Conservation (phyloP, 2,329 filamentous ascomycete genomes). For the Apiospora marii region DNA sequence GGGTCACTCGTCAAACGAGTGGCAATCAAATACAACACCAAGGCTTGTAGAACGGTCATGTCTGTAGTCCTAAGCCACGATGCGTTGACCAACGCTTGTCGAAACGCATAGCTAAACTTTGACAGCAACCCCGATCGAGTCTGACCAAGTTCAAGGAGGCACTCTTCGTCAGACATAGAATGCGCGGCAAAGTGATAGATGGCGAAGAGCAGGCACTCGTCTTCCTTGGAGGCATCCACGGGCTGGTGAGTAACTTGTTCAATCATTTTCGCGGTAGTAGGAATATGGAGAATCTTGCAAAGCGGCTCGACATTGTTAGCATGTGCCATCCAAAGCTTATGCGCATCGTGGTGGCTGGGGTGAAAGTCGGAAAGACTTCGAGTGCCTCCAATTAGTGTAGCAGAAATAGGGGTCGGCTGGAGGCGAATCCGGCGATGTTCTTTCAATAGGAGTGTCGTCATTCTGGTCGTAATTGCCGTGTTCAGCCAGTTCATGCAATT, state of each 20-base stretch:
- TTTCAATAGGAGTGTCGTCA: neutral
- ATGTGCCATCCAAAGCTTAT: slow-evolving; percentile 37
- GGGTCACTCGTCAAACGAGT: slow-evolving; percentile 51
- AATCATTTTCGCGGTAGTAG: slow-evolving; percentile 33
- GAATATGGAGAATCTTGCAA: slow-evolving; percentile 39
- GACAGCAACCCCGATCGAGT: slow-evolving; percentile 44
- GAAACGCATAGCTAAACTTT: slow-evolving; percentile 50
- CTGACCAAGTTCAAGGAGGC: slow-evolving; percentile 45
- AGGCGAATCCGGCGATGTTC: neutral
- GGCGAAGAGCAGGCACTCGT: slow-evolving; percentile 52
- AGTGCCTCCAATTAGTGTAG: slow-evolving; percentile 30
- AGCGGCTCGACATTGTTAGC: slow-evolving; percentile 38
- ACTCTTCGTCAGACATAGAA: slow-evolving; percentile 52
- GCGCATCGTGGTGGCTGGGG: slow-evolving; percentile 33
- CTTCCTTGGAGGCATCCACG: slow-evolving; percentile 34
- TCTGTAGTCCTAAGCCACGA: slow-evolving; percentile 59
- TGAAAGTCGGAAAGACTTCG: slow-evolving; percentile 32
- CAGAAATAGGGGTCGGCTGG: slow-evolving; percentile 9
- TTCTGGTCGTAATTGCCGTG: slow-evolving; percentile 35
- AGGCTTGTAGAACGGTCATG: slow-evolving; percentile 61
- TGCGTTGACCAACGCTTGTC: slow-evolving; percentile 58
- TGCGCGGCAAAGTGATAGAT: slow-evolving; percentile 50
- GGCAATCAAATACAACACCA: slow-evolving; percentile 54
- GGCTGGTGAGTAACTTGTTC: slow-evolving; percentile 31
- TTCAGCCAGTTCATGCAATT: slow-evolving; percentile 34